Base-by-base conservation (phyloP, 768 basidiomycete species). In the Leccinum arenicola region DNA sequence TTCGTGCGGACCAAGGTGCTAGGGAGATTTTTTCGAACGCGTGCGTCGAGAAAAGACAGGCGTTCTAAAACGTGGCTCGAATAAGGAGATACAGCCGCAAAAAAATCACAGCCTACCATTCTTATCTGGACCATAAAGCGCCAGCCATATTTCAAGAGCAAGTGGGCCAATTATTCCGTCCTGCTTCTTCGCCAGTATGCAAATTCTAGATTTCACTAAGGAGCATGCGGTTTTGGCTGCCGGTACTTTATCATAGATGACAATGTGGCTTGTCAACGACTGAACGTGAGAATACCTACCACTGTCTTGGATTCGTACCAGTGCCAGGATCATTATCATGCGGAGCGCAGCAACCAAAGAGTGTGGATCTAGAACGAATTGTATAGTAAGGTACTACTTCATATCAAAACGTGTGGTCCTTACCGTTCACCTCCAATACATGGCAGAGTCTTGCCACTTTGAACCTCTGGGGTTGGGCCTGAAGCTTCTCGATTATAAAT, bases 141-240 rank as follows among this genome's bases (percentile, higher is more conserved):
- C 54, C 29, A 70, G 59, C 3, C 55, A 48, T 55, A 68, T 59
- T 36, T 68, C 69, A 2, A 66, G 60, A 15, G 69, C 66, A 3
- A 69, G 59, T 14, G 55, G 59, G 25, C 68, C 66, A 17, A 70
- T 36, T 4, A 62, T 43, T 27, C 52, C 15, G 1, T 57, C 52
- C 0, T 57, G 1, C 15, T 45, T 64, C 36, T 14, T 29, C 4
- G 58, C 60, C 17, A 70, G 31, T 33, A 58, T n/a, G 25, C 45
- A 51, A 25, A 70, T 36, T 19, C 64, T 62, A 3, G 57, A 43
- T 0, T 43, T 3, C 6, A 43, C 40, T 19, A 10, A 19, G 2
- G 4, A n/a, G 4, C 40, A n/a, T 43, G 40, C n/a, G 2, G 1
- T 5, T 43, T 4, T n/a, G 40, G 40, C 40, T n/a, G 9, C n/a